Conservation (phyloP, 106 monocot genomes). For the Apostasia ramifera region DNA sequence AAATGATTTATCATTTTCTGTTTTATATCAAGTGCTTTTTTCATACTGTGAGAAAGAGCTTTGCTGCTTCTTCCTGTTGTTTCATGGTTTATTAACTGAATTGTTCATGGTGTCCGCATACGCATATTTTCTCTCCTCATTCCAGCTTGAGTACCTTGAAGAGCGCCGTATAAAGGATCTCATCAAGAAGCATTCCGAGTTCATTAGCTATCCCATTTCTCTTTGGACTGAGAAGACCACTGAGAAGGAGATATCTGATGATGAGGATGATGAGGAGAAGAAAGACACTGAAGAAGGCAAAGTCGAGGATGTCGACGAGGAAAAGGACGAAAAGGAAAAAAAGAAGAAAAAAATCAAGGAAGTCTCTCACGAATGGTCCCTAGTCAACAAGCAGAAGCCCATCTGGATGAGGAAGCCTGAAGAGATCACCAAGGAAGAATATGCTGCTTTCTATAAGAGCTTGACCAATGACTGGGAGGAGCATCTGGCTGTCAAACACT, state of each 20-base stretch:
- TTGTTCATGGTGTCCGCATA: background rate
- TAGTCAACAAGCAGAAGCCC: constrained; percentile 77
- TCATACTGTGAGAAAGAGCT: too few relatives aligned
- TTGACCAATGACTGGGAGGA: constrained; percentile 84
- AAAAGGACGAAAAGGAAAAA: constrained; percentile 78
- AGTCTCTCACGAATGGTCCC: constrained; percentile 68
- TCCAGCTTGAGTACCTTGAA: constrained; percentile 68
- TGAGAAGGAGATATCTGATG: constrained; percentile 78
- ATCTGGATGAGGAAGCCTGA: constrained; percentile 90
- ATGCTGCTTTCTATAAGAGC: constrained; percentile 81
- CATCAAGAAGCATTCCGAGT: constrained; percentile 79
- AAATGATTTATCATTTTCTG: too few relatives aligned
- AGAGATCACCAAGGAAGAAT: constrained; percentile 79
- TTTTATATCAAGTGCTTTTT: too few relatives aligned
- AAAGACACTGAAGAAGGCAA: constrained; percentile 74
- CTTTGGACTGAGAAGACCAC: constrained; percentile 73
- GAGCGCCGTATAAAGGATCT: constrained; percentile 75
- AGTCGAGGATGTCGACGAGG: constrained; percentile 75
- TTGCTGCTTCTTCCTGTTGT: too few relatives aligned
- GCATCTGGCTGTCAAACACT: constrained; percentile 73
- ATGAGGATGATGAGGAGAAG: constrained; percentile 81
- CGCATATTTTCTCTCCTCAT: background rate
- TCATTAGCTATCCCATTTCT: constrained; percentile 80
- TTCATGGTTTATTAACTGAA: too few relatives aligned
- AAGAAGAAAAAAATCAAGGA: constrained; percentile 90